Evolutionary conservation across 805 yeast genomes (phyloP), one percentile per base, ranked within the genome.

Genomic region (Starmerella khaoyaiensis): DNA sequence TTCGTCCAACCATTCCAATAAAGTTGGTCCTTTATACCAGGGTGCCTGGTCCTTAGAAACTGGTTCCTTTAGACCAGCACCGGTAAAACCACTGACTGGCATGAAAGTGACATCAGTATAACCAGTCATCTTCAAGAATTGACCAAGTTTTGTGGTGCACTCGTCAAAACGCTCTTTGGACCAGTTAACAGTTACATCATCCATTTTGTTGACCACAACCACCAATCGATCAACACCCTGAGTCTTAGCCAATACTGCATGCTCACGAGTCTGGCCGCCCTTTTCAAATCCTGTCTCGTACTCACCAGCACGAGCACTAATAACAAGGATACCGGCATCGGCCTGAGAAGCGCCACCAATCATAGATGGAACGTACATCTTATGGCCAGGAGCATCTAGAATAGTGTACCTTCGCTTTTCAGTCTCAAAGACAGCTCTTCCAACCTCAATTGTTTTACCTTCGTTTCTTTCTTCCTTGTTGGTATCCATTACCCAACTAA

Each of bases 291-390:
- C 98, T 38, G 98, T 90, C 67, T 90, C 99, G 63, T 90, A 90
- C 62, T 90, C 99, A 65, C 99, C 99, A 64, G 86, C 84, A 71
- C 99, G 80, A 32, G 97, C 97, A 46, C 94, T 81, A 52, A 90
- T 90, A 34, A 90, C 99, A 55, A 90, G 71, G 49, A 90, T 74
- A 65, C 99, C 99, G 41, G 87, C 90, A 65, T 90, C 99, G 24
- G 99, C 98, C 67, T 90, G 99, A 31, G 97, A 86, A 15, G 99
- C 99, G 62, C 98, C 98, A 54, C 97, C 97, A 68, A 90, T 90
- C 99, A 90, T 90, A 62, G 84, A 93, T 39, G 96, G 83, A 46
- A 90, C 96, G 59, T 90, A 90, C 83, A 90, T 79, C 67, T 90
- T 90, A 69, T 90, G 99, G 36, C 99, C 99, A 48, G 99, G 99